Percentiles rank a stretch among this genome's conserved stretches.
These are phyloP conservation scores for Lolium rigidum DNA, from an alignment of 176 grass and related monocot genomes.

Conservation along the genomic window DNA sequence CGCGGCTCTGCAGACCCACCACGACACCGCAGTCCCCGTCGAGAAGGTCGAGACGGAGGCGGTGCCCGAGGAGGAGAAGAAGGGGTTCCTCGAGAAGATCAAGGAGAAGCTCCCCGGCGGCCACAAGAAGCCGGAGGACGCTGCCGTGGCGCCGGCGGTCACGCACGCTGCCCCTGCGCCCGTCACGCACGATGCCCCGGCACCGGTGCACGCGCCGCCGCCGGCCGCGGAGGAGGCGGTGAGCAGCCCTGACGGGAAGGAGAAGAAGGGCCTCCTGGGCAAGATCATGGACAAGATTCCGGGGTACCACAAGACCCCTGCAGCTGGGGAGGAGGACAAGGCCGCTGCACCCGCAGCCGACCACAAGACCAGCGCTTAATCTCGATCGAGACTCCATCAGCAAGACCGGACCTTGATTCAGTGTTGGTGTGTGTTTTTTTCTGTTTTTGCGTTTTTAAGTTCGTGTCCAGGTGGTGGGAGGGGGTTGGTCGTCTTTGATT, in stretches of 20 bases:
- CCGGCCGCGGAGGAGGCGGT: slow-evolving; percentile 38
- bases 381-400: neutral
- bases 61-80: slow-evolving; percentile 69
- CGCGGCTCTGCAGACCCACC: slow-evolving; percentile 16
- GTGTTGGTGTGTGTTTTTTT: slow-evolving; percentile 39
- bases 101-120: slow-evolving; percentile 93
- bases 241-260: slow-evolving; percentile 61
- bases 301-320: slow-evolving; percentile 64
- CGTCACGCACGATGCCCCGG: slow-evolving; percentile 1
- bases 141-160: neutral
- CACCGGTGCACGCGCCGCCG: neutral
- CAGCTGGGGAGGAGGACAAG: slow-evolving; percentile 51
- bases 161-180: slow-evolving; percentile 24
- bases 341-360: slow-evolving; percentile 40
- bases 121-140: slow-evolving; percentile 69
- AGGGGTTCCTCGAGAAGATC: slow-evolving; percentile 96
- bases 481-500: slow-evolving; percentile 5
- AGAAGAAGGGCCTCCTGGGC: slow-evolving; percentile 91
- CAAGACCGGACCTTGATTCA: slow-evolving; percentile 21
- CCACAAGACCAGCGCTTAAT: slow-evolving; percentile 48
- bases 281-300: slow-evolving; percentile 99
- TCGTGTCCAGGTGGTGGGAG: neutral
- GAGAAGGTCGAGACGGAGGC: slow-evolving; percentile 62
- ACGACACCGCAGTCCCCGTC: slow-evolving; percentile 55
- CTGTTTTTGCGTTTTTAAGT: slow-evolving; percentile 39